phyloP scores from a whole-genome alignment of 164 flowering plant genomes.

The Kingdonia uniflora region DNA sequence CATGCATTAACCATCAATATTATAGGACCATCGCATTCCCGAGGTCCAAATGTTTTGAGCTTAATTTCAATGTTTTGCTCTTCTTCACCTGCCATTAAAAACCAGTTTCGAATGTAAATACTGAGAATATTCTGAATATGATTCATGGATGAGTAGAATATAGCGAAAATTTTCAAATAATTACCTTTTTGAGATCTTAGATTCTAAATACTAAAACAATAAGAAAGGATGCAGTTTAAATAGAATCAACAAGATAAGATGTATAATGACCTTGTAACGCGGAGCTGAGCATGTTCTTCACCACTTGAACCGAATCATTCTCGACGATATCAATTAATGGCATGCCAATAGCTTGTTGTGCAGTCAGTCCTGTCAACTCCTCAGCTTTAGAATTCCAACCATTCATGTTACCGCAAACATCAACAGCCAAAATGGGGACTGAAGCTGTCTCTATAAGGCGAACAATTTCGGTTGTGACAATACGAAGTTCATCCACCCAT shows the following conservation, averaged over 20 bases:
- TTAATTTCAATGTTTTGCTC: slow-evolving; percentile 59
- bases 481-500: slow-evolving; percentile 39
- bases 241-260: neutral
- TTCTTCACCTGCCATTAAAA: slow-evolving; percentile 45
- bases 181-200: too few species aligned
- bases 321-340: slow-evolving; percentile 39
- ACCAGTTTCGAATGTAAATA: neutral
- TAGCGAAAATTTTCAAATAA: too few species aligned
- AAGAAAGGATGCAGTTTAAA: neutral
- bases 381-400: slow-evolving; percentile 77
- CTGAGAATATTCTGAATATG: neutral
- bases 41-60: slow-evolving; percentile 41
- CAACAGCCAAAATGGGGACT: slow-evolving; percentile 71
- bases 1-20: slow-evolving; percentile 64
- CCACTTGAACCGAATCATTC: slow-evolving; percentile 40
- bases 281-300: slow-evolving; percentile 33
- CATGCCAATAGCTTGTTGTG: slow-evolving; percentile 51
- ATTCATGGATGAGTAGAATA: neutral
- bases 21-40: slow-evolving; percentile 29
- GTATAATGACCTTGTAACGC: slow-evolving; percentile 54
- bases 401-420: slow-evolving; percentile 43
- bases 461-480: slow-evolving; percentile 62
- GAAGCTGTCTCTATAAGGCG: slow-evolving; percentile 77
- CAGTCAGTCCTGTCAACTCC: slow-evolving; percentile 51
- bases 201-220: too few species aligned